A percentile compares a stretch with the other conserved stretches of the same genome.
Evolutionary conservation across 331 rosid genomes (phyloP).

Genomic region (Quercus tomentella): DNA sequence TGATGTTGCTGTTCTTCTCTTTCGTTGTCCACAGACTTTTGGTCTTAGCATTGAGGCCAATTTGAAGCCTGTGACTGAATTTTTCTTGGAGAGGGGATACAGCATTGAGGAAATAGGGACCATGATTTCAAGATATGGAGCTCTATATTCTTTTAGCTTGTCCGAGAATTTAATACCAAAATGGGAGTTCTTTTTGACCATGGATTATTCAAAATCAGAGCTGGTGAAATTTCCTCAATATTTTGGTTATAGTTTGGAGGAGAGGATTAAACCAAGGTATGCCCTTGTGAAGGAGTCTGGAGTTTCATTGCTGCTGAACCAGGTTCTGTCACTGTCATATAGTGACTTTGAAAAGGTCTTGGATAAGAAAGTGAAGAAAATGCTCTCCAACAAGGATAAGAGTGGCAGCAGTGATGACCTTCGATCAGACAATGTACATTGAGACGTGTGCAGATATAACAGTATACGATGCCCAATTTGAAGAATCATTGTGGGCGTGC

Average conservation of each 20-base stretch:
- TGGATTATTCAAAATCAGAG: slow-evolving; percentile 67
- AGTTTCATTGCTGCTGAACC: slow-evolving; percentile 66
- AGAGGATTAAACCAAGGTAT: slow-evolving; percentile 83
- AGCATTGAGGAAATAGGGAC: slow-evolving; percentile 63
- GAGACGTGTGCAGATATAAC: slow-evolving; percentile 15
- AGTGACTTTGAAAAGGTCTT: slow-evolving; percentile 45
- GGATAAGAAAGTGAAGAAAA: slow-evolving; percentile 57
- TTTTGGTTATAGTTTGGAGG: slow-evolving; percentile 81
- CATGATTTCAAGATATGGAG: slow-evolving; percentile 84
- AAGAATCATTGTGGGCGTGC: neutral
- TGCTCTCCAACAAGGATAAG: slow-evolving; percentile 23
- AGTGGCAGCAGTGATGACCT: slow-evolving; percentile 12
- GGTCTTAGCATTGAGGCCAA: slow-evolving; percentile 82
- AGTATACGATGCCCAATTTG: slow-evolving; percentile 5
- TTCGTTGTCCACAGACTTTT: slow-evolving; percentile 64
- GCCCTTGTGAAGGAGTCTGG: slow-evolving; percentile 52
- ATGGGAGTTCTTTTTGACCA: slow-evolving; percentile 79
- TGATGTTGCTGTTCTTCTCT: slow-evolving; percentile 65
- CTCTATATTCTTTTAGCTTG: slow-evolving; percentile 77
- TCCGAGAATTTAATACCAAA: slow-evolving; percentile 63
- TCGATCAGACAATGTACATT: slow-evolving; percentile 3
- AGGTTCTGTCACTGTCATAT: slow-evolving; percentile 63
- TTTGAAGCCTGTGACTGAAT: slow-evolving; percentile 74
- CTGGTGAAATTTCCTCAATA: slow-evolving; percentile 86
- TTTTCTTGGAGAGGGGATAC: slow-evolving; percentile 76